phyloP scores from a whole-genome alignment of 805 yeast genomes.

The Blastobotrys peoriensis region DNA sequence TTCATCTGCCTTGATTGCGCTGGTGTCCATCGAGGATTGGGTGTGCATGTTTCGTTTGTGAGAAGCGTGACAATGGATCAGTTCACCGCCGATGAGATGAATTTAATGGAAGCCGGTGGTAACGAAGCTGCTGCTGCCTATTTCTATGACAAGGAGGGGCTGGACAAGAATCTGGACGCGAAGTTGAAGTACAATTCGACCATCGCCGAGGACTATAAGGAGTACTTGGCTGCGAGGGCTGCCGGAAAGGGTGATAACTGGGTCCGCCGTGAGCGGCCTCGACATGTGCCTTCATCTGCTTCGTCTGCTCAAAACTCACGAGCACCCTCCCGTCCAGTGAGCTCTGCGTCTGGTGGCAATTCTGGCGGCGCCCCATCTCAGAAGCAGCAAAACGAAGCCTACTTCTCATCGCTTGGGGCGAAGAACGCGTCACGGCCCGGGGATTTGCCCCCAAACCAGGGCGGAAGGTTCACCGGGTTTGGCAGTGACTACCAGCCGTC shows the following conservation, averaged over 20 bases:
- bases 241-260: constrained; percentile 68
- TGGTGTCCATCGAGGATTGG: constrained; percentile 86
- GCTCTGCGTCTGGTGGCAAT: constrained; percentile 4
- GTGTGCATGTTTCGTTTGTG: constrained; percentile 95
- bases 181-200: constrained; percentile 76
- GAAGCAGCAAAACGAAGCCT: constrained; percentile 67
- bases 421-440: constrained; percentile 68
- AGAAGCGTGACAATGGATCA: constrained; percentile 98
- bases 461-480: constrained; percentile 89
- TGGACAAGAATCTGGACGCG: constrained; percentile 58
- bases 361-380: constrained; percentile 21
- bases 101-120: constrained; percentile 92
- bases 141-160: constrained; percentile 58
- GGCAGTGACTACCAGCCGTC: constrained; percentile 68
- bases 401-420: constrained; percentile 74
- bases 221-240: constrained; percentile 53
- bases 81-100: constrained; percentile 86
- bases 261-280: constrained; percentile 23
- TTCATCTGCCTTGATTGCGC: constrained; percentile 98
- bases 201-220: constrained; percentile 93
- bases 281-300: constrained; percentile 9
- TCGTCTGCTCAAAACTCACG: constrained; percentile 6
- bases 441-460: constrained; percentile 83
- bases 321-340: constrained; percentile 12
- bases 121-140: constrained; percentile 68